Conservation (phyloP, 1,284 basidiomycete species). For the Pulchroboletus neoregius region DNA sequence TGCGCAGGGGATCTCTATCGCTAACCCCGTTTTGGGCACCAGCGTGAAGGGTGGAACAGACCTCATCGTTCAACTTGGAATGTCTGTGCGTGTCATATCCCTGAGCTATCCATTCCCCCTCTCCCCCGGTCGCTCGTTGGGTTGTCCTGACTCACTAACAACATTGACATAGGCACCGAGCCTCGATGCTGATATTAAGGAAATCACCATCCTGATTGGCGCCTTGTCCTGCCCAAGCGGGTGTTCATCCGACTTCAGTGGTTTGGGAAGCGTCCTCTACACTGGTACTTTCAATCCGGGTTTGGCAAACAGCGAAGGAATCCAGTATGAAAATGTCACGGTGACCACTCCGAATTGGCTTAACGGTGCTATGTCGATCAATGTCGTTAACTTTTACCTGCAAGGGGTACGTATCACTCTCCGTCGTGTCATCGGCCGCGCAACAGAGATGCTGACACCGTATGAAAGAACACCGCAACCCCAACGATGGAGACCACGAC, state of each 20-base stretch:
- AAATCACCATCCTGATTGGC: background rate
- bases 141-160: conserved; percentile 12
- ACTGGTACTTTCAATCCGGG: background rate
- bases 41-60: background rate
- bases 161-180: background rate
- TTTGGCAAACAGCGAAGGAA: background rate
- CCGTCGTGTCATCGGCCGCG: background rate
- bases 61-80: background rate
- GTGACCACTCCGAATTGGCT: background rate
- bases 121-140: background rate
- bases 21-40: background rate
- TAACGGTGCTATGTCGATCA: background rate
- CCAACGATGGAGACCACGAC: background rate
- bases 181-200: background rate
- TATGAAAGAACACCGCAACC: background rate
- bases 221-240: rapidly evolving
- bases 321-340: background rate
- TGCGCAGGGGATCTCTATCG: background rate
- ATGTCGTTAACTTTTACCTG: background rate
- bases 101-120: background rate
- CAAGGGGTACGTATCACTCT: background rate
- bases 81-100: background rate
- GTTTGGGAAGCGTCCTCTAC: background rate
- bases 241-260: background rate
- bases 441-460: background rate